Conservation (phyloP, 73 alveolate genomes). For the Breviolum minutum region DNA sequence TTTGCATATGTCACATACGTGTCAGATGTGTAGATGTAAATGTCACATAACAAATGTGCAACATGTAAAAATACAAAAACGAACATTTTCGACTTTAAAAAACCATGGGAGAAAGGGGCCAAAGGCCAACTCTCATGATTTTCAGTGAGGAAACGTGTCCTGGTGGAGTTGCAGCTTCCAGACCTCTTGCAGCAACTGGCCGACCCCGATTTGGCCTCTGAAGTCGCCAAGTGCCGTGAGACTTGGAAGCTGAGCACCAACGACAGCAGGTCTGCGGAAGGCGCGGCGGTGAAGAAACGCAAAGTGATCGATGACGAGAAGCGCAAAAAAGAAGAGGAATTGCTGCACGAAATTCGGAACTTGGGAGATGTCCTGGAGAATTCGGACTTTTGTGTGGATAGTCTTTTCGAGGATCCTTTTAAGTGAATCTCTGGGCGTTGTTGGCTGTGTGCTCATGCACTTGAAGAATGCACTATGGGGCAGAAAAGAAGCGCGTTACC, state of each 20-base stretch:
- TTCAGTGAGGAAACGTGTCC: not conserved
- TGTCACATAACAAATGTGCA: too few species aligned
- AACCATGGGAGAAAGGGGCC: too few species aligned
- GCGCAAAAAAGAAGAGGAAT: not conserved
- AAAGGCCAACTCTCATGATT: too few species aligned
- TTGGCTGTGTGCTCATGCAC: conserved; percentile 22
- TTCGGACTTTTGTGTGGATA: conserved; percentile 28
- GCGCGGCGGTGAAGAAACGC: not conserved
- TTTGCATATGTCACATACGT: not conserved
- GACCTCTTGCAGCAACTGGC: not conserved
- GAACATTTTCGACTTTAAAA: too few species aligned
- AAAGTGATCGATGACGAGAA: not conserved
- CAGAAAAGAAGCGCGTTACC: too few species aligned
- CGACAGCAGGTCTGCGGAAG: not conserved
- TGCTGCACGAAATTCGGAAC: not conserved
- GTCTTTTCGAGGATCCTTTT: conserved; percentile 14
- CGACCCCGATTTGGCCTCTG: not conserved
- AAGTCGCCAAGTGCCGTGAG: conserved; percentile 7
- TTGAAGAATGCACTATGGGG: too few species aligned
- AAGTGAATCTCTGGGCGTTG: not conserved
- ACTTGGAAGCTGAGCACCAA: not conserved
- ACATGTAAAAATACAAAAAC: too few species aligned
- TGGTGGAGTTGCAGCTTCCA: not conserved
- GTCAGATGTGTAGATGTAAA: not conserved
- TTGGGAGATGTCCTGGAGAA: conserved; percentile 17